phyloP scores from a whole-genome alignment of 2,329 filamentous ascomycete species.

The Colletotrichum spaethianum region DNA sequence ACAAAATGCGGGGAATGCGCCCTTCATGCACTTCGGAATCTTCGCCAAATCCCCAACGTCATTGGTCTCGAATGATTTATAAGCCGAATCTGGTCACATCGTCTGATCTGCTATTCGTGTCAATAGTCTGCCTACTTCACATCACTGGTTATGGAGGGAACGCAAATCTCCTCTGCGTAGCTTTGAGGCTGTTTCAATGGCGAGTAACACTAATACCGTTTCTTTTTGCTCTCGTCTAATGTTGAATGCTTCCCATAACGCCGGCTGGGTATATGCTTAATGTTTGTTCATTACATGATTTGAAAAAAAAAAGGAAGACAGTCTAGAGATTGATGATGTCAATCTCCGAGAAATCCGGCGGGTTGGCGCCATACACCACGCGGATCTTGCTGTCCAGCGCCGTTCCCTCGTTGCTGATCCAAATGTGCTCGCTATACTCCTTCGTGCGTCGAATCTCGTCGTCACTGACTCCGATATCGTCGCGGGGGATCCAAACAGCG shows the following conservation, averaged over 20 bases:
- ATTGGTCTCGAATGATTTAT: conserved; percentile 37
- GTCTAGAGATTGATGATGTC: conserved; percentile 84
- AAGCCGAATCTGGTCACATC: conserved; percentile 12
- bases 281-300: conserved; percentile 26
- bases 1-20: conserved; percentile 18
- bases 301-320: not conserved
- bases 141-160: not conserved
- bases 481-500: conserved; percentile 93
- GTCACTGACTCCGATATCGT: conserved; percentile 90
- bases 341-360: conserved; percentile 90
- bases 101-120: not conserved
- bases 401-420: conserved; percentile 95
- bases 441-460: conserved; percentile 89
- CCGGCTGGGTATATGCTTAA: conserved; percentile 37
- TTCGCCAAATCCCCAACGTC: conserved; percentile 32
- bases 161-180: not conserved
- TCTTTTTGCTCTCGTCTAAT: conserved; percentile 18
- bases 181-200: not conserved
- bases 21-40: conserved; percentile 4
- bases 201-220: not conserved
- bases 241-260: conserved; percentile 19
- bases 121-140: not conserved
- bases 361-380: conserved; percentile 87
- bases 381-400: conserved; percentile 86
- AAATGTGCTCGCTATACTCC: conserved; percentile 83